Evolutionary conservation across 768 basidiomycete species (phyloP).

Genomic region (Kwoniella shandongensis): DNA sequence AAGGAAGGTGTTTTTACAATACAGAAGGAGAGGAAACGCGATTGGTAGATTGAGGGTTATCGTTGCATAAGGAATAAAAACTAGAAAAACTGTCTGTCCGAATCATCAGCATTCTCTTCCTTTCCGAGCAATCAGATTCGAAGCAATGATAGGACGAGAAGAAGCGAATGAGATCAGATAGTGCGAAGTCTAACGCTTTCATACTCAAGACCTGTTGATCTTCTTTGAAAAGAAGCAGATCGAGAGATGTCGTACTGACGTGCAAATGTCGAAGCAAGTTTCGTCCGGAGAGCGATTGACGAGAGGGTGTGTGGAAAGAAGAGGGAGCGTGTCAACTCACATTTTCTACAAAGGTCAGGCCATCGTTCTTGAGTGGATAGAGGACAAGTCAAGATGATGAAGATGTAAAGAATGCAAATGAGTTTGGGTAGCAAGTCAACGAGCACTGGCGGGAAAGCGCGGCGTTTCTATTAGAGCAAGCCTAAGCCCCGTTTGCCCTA

Average conservation of each 20-base stretch:
- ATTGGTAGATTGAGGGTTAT: neutral
- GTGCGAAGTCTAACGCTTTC: constrained; percentile 30
- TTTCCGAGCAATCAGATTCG: neutral
- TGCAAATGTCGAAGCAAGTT: constrained; percentile 30
- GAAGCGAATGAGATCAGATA: constrained; percentile 13
- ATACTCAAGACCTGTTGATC: neutral
- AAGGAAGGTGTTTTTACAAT: neutral
- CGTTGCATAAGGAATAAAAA: constrained; percentile 2
- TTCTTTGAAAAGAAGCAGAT: neutral
- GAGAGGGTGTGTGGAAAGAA: neutral
- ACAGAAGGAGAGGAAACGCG: too few species aligned
- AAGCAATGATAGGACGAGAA: neutral
- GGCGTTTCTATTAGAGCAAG: neutral
- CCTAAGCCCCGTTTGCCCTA: too few species aligned
- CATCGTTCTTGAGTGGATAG: too few species aligned
- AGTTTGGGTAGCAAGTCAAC: too few species aligned
- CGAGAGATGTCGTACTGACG: constrained; percentile 25
- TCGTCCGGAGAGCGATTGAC: constrained; percentile 14
- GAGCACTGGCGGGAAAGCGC: constrained; percentile 10
- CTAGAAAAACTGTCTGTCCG: constrained; percentile 4
- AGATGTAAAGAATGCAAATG: neutral
- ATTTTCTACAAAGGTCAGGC: too few species aligned
- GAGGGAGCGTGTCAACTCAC: neutral
- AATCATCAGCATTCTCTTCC: neutral
- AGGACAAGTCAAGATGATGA: too few species aligned